phyloP scores from a whole-genome alignment of 2,329 filamentous ascomycete species.

The Xylaria sp. region DNA sequence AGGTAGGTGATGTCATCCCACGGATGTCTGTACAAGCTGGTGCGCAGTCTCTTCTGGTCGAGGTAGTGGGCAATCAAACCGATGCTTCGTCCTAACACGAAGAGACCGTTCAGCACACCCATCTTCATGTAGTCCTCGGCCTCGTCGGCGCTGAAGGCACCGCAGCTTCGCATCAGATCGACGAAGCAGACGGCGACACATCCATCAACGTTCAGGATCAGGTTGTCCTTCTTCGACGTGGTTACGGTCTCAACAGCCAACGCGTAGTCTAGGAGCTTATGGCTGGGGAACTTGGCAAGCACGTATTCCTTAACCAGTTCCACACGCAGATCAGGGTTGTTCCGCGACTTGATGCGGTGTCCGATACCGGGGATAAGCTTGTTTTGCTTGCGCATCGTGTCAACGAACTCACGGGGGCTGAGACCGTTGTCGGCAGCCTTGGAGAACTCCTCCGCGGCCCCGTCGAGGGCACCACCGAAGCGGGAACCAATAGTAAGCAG shows the following conservation, averaged over 20 bases:
- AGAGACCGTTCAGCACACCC: slow-evolving; percentile 99
- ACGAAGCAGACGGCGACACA: slow-evolving; percentile 99
- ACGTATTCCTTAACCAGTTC: slow-evolving; percentile 99
- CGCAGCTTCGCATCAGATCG: slow-evolving; percentile 95
- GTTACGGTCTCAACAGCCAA: slow-evolving; percentile 97
- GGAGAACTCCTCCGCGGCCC: slow-evolving; percentile 97
- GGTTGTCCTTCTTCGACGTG: slow-evolving; percentile 99
- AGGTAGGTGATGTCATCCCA: slow-evolving; percentile 99
- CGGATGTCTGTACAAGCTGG: slow-evolving; percentile 97
- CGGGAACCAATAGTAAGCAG: slow-evolving; percentile 97
- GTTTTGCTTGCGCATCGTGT: slow-evolving; percentile 99
- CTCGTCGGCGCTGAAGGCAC: slow-evolving; percentile 94
- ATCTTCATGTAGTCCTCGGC: slow-evolving; percentile 98
- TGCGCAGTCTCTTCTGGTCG: slow-evolving; percentile 98
- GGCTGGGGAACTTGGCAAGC: slow-evolving; percentile 93
- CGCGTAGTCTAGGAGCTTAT: slow-evolving; percentile 98
- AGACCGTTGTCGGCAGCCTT: slow-evolving; percentile 98
- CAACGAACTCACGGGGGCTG: slow-evolving; percentile 97
- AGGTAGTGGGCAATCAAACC: slow-evolving; percentile 99
- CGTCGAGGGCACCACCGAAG: slow-evolving; percentile 97
- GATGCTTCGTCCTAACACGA: slow-evolving; percentile 95
- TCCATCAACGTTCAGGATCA: slow-evolving; percentile 98
- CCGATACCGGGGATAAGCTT: slow-evolving; percentile 99
- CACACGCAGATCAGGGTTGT: slow-evolving; percentile 99
- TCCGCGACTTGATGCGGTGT: slow-evolving; percentile 98